Evolutionary conservation across 257 asterid genomes (phyloP), one percentile per base, ranked within the genome.

Genomic region (Salvia splendens): DNA sequence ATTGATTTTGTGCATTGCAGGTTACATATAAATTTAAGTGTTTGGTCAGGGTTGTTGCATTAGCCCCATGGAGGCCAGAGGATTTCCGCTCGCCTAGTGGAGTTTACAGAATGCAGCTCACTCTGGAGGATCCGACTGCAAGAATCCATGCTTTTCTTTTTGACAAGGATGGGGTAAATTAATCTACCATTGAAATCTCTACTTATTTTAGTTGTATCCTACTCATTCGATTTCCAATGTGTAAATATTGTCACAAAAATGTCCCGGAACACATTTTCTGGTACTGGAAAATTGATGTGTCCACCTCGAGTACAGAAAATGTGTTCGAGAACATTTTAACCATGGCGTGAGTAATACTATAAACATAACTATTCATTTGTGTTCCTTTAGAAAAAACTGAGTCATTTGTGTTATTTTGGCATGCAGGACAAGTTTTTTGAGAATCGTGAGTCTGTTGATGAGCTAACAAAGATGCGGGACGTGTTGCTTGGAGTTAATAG

Each of bases 91-190:
- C 85, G 58, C 87, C 85, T 72, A 38, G 17, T 50, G 97, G 91
- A 67, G 58, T 68, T 66, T 92, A 80, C 58, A 82, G 95, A 82
- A 70, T 92, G 67, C 81, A 93, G 78, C 64, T 92, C 65, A 92
- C 97, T 49, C 78, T 92, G 42, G 98, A 92, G 81, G 98, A 92
- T 68, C 95, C 98, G 36, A 92, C 98, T 55, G 88, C 95, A 65
- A 81, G 97, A 83, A 73, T 87, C 70, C 93, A 86, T 65, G 95
- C 98, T 75, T 84, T 64, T 68, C 69, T 89, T 51, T 87, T 72
- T 67, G 86, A 73, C 4, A 94, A 87, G 43, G 96, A 92, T 66
- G 97, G 87, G 92, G 97, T 92, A 84, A 81, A 28, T 8, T 35
- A 41, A 24, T 24, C 30, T 24, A 24, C 65, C 58, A 15, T 32